Conservation (phyloP, 2,329 filamentous ascomycete species). For the Hyphodiscus sp. region DNA sequence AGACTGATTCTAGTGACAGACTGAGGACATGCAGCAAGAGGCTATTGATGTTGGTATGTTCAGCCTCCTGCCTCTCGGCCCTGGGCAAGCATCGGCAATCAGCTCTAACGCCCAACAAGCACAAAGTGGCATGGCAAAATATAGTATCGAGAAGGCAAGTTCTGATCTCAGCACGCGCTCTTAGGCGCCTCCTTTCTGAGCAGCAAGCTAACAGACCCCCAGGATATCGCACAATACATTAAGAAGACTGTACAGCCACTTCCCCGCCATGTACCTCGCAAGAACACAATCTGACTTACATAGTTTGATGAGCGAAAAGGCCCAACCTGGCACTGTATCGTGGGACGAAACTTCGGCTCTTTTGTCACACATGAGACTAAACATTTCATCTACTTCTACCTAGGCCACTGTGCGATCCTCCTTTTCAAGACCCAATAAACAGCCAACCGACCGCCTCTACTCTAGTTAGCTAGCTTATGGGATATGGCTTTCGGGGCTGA, state of each 20-base stretch:
- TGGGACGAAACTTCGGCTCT: slow-evolving; percentile 96
- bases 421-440: slow-evolving; percentile 95
- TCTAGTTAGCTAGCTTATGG: no score
- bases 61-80: neutral
- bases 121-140: slow-evolving; percentile 65
- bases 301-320: slow-evolving; percentile 97
- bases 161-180: neutral
- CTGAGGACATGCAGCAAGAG: slow-evolving; percentile 94
- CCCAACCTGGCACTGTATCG: slow-evolving; percentile 98
- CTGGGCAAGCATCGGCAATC: neutral
- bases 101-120: slow-evolving; percentile 54
- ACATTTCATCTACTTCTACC: slow-evolving; percentile 99
- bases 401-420: slow-evolving; percentile 95
- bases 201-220: slow-evolving; percentile 11
- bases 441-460: neutral
- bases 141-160: slow-evolving; percentile 62
- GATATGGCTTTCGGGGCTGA: no score
- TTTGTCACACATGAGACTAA: slow-evolving; percentile 99
- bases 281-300: slow-evolving; percentile 8
- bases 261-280: neutral
- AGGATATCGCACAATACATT: slow-evolving; percentile 95
- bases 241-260: slow-evolving; percentile 69
- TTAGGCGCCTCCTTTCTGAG: neutral
- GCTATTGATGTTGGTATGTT: slow-evolving; percentile 88
- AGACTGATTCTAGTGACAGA: slow-evolving; percentile 47